phyloP scores from a whole-genome alignment of 2,329 filamentous ascomycete genomes.

The Neocucurbitaria cava region DNA sequence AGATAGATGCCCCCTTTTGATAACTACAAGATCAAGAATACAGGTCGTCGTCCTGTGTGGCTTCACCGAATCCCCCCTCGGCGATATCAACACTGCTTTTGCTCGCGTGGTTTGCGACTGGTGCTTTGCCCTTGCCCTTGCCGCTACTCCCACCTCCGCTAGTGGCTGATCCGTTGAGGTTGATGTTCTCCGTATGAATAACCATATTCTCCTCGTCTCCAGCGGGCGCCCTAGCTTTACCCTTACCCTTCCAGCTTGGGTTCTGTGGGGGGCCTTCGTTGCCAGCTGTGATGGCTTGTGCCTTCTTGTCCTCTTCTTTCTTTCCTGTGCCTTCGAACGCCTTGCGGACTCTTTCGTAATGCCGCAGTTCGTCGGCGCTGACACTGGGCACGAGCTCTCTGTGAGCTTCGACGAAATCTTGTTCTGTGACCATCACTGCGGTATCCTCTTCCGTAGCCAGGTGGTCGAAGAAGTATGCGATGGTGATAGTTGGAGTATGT shows the following conservation, averaged over 20 bases:
- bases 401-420: conserved; percentile 84
- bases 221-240: conserved; percentile 27
- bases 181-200: conserved; percentile 49
- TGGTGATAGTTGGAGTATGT: conserved; percentile 66
- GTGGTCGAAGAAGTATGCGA: conserved; percentile 96
- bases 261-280: neutral
- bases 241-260: conserved; percentile 33
- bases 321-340: conserved; percentile 75
- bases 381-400: conserved; percentile 91
- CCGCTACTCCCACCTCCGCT: conserved; percentile 17
- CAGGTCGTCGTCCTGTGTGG: conserved; percentile 51
- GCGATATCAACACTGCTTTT: conserved; percentile 46
- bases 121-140: conserved; percentile 46
- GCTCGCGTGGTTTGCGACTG: conserved; percentile 38
- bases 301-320: conserved; percentile 54
- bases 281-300: conserved; percentile 16
- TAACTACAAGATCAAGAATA: conserved; percentile 39
- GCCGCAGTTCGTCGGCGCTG: conserved; percentile 86
- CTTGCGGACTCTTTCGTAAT: conserved; percentile 84
- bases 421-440: conserved; percentile 84
- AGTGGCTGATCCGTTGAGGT: conserved; percentile 35
- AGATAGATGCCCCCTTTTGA: neutral
- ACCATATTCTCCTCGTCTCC: conserved; percentile 51
- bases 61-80: conserved; percentile 49
- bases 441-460: conserved; percentile 82